These are phyloP conservation scores for Catharanthus roseus DNA, from an alignment of 257 asterid species.

Conservation along the genomic window DNA sequence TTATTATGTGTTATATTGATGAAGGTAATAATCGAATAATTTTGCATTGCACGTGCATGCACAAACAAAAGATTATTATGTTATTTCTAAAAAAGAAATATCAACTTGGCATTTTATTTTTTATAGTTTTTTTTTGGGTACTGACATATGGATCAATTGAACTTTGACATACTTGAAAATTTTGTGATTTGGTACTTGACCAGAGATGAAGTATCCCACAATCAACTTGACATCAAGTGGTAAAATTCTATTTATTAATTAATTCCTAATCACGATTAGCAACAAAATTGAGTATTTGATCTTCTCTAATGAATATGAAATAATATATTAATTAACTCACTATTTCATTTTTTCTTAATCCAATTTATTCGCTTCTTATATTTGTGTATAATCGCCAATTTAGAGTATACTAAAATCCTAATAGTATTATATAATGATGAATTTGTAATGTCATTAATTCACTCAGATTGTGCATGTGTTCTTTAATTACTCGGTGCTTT, in stretches of 20 bases:
- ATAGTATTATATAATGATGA: no score
- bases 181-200: constrained; percentile 6
- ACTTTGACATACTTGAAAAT: constrained; percentile 1
- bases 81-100: not conserved
- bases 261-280: not conserved
- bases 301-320: not conserved
- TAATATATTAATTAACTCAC: not conserved
- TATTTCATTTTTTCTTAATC: not conserved
- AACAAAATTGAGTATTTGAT: not conserved
- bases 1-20: no score
- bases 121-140: not conserved
- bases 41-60: not conserved
- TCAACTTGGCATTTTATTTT: constrained; percentile 4
- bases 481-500: no score
- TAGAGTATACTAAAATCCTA: no score
- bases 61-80: not conserved
- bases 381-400: no score
- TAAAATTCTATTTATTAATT: not conserved
- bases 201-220: constrained; percentile 3
- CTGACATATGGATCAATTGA: constrained; percentile 4
- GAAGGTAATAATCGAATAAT: no score
- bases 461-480: no score
- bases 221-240: constrained; percentile 4
- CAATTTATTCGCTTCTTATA: no score
- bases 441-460: no score